These are phyloP conservation scores for Piper betle DNA, from an alignment of 164 flowering plant species.

Conservation along the genomic window DNA sequence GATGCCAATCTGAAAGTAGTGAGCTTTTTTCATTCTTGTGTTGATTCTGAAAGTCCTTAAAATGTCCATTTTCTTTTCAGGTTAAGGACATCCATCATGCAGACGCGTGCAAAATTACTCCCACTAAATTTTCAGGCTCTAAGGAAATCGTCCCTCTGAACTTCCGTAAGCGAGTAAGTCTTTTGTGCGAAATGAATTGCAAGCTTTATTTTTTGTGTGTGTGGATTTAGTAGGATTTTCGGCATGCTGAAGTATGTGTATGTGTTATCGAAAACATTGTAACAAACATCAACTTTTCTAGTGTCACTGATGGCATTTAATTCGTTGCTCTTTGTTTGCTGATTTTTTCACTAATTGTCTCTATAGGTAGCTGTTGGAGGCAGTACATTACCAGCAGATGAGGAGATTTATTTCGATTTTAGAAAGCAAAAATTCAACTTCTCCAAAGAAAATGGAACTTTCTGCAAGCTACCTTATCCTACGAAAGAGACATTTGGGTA, in stretches of 20 bases:
- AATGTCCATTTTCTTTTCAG: constrained; percentile 26
- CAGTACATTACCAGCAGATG: constrained; percentile 23
- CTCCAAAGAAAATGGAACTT: constrained; percentile 61
- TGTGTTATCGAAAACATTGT: no score
- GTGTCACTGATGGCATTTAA: neutral
- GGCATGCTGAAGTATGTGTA: neutral
- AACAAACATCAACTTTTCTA: no score
- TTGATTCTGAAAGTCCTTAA: neutral
- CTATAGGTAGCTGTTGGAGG: neutral
- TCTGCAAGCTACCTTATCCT: constrained; percentile 85
- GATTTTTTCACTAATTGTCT: neutral
- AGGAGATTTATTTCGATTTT: constrained; percentile 87
- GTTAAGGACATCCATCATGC: constrained; percentile 59
- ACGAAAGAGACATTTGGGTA: constrained; percentile 74
- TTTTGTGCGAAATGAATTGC: neutral
- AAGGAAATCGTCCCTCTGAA: constrained; percentile 85
- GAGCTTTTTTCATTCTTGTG: neutral
- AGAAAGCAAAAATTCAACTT: constrained; percentile 81
- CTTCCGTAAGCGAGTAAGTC: constrained; percentile 44
- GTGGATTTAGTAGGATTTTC: neutral
- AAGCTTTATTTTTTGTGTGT: no score
- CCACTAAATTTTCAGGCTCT: constrained; percentile 85
- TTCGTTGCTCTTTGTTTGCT: neutral
- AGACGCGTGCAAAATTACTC: constrained; percentile 82
- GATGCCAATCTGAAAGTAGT: neutral